Evolutionary conservation across 2,329 filamentous ascomycete species (phyloP).

Genomic region (Ophiostoma australiae): DNA sequence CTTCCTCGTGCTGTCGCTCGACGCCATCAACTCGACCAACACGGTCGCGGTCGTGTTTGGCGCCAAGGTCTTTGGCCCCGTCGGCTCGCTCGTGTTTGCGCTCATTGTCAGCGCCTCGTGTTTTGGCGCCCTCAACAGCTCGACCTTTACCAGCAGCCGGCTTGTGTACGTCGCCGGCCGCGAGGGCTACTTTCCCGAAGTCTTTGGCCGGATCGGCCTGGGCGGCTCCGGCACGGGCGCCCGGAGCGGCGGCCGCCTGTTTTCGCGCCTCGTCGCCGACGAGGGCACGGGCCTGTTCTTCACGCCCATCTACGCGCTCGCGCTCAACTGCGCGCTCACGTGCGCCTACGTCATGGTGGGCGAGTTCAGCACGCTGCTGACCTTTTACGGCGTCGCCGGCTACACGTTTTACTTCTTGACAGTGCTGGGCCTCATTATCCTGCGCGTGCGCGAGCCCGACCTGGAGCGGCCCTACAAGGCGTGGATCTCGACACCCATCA

Average conservation of each 20-base stretch:
- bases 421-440: slow-evolving; percentile 84
- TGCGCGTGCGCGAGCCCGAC: slow-evolving; percentile 79
- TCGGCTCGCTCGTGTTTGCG: slow-evolving; percentile 77
- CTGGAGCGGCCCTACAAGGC: slow-evolving; percentile 89
- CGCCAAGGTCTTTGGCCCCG: slow-evolving; percentile 76
- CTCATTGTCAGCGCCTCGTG: slow-evolving; percentile 87
- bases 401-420: slow-evolving; percentile 98
- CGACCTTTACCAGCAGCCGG: slow-evolving; percentile 86
- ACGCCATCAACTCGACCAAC: slow-evolving; percentile 78
- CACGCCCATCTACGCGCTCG: slow-evolving; percentile 88
- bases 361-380: slow-evolving; percentile 86
- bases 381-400: slow-evolving; percentile 94
- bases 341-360: slow-evolving; percentile 75
- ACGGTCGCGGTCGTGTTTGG: slow-evolving; percentile 96
- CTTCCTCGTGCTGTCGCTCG: slow-evolving; percentile 82
- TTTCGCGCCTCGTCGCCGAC: slow-evolving; percentile 66
- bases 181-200: slow-evolving; percentile 80
- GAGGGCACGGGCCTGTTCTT: slow-evolving; percentile 76
- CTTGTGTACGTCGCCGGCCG: slow-evolving; percentile 92
- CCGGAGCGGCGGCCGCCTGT: slow-evolving; percentile 44
- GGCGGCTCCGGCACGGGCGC: slow-evolving; percentile 33
- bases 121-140: slow-evolving; percentile 90
- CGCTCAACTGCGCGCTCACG: slow-evolving; percentile 73
- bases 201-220: slow-evolving; percentile 80
- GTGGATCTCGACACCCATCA: slow-evolving; percentile 95